Base-by-base conservation (phyloP, 805 yeast species). In the Ogataea methanolica region DNA sequence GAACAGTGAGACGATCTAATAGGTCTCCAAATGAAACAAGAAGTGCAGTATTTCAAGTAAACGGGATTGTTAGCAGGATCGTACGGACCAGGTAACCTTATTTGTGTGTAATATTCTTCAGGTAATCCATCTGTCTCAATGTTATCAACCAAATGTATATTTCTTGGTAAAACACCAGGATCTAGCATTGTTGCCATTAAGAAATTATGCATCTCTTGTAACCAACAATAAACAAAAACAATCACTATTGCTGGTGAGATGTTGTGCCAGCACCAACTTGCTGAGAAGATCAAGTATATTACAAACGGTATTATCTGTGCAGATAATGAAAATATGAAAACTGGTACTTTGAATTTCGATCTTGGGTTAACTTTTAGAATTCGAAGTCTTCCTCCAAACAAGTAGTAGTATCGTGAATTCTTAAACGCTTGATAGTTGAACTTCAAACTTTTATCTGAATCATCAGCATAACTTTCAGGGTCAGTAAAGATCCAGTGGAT, bases 1-100 rank as follows among this genome's bases (percentile, higher is more conserved):
- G 82, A 72, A 58, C 96, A 88, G 63, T 88, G 96, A 46, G 84
- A 78, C 0, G 90, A 67, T 45, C 95, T 66, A 1, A 90, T 88
- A 9, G 89, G 84, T 53, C 92, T 66, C 92, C 95, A 87, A 39
- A 81, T 73, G 31, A 76, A 67, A 58, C 96, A 88, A 0, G 83
- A 73, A 1, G 75, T 43, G 49, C 83, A 79, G 57, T 76, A 78
- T 51, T 74, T 75, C 51, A 58, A 66, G 58, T 74, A 71, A 63
- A 45, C 71, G 47, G 54, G 31, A 26, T 26, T 63, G 65, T 43
- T 46, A 15, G 19, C 17, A 6, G 51, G 37, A 12, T 42, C 48
- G 15, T 37, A 45, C 8, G 61, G 55, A 14, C 76, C 70, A 0
- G 88, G 88, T 9, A 83, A 57, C 1, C 73, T 62, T 1, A 80